Percentiles rank a stretch among this genome's conserved stretches.
Conservation (phyloP, 1,284 basidiomycete genomes). For the Butyriboletus appendiculatus region DNA sequence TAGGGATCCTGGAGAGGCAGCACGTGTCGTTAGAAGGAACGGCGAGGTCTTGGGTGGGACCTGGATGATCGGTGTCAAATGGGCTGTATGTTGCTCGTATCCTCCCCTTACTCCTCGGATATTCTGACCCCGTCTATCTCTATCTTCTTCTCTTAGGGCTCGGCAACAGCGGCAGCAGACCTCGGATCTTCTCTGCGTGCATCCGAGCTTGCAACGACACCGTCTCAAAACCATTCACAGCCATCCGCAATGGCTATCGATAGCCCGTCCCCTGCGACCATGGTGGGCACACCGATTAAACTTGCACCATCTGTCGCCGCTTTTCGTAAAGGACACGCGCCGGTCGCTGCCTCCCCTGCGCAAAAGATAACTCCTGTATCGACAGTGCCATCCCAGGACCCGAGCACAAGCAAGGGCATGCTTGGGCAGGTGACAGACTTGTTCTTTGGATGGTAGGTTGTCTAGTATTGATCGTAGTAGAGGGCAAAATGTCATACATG, state of each 20-base stretch:
- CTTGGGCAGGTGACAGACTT: slow-evolving; percentile 74
- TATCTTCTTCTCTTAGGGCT: slow-evolving; percentile 45
- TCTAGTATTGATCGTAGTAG: slow-evolving; percentile 33
- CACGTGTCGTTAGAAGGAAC: slow-evolving; percentile 74
- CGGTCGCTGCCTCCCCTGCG: slow-evolving; percentile 35
- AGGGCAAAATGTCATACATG: background rate
- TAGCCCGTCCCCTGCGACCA: slow-evolving; percentile 36
- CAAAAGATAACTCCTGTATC: slow-evolving; percentile 26
- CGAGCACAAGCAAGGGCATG: slow-evolving; percentile 54
- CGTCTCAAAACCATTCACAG: slow-evolving; percentile 24
- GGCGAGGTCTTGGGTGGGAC: slow-evolving; percentile 72
- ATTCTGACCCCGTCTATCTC: slow-evolving; percentile 5
- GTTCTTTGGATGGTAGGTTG: slow-evolving; percentile 77
- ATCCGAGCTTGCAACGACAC: slow-evolving; percentile 31
- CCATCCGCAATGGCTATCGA: slow-evolving; percentile 48
- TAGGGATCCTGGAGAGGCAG: slow-evolving; percentile 64
- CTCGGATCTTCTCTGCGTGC: slow-evolving; percentile 42
- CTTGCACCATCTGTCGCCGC: slow-evolving; percentile 70
- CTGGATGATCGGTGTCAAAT: slow-evolving; percentile 83
- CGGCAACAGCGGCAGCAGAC: slow-evolving; percentile 53
- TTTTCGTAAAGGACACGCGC: slow-evolving; percentile 52
- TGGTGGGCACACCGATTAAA: slow-evolving; percentile 64
- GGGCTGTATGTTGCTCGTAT: slow-evolving; percentile 55
- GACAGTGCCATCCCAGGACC: slow-evolving; percentile 17
- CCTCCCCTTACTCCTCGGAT: background rate